phyloP scores from a whole-genome alignment of 2,329 filamentous ascomycete genomes.

The Aspergillus brunneoviolaceus region DNA sequence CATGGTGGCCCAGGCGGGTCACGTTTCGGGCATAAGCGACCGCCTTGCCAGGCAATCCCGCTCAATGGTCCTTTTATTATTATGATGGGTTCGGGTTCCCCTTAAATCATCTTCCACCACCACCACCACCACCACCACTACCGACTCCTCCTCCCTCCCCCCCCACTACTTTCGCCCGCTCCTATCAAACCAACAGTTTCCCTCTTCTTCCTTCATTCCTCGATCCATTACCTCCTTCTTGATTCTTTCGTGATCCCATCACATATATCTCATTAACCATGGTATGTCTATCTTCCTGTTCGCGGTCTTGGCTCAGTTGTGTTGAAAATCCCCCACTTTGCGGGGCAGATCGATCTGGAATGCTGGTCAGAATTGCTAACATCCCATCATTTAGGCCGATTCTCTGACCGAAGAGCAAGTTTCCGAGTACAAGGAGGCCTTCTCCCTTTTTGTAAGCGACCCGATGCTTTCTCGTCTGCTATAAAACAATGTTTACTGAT shows the following conservation, averaged over 20 bases:
- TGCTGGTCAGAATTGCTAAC: slow-evolving; percentile 28
- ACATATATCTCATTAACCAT: slow-evolving; percentile 27
- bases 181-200: slow-evolving; percentile 7
- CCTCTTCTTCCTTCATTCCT: slow-evolving; percentile 11
- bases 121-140: slow-evolving; percentile 5
- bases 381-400: slow-evolving; percentile 68
- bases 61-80: slow-evolving; percentile 19
- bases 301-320: slow-evolving; percentile 10
- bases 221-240: not conserved
- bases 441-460: slow-evolving; percentile 95
- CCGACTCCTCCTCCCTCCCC: slow-evolving; percentile 24
- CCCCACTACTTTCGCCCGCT: slow-evolving; percentile 15
- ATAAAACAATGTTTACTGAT: slow-evolving; percentile 19
- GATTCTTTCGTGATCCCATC: not conserved
- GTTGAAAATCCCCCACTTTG: slow-evolving; percentile 33
- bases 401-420: slow-evolving; percentile 99
- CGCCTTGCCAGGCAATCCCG: slow-evolving; percentile 21
- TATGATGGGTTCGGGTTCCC: slow-evolving; percentile 22
- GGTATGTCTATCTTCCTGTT: slow-evolving; percentile 24
- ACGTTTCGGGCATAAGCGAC: slow-evolving; percentile 24
- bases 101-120: slow-evolving; percentile 22
- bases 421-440: slow-evolving; percentile 99
- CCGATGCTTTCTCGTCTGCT: not conserved
- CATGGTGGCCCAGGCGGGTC: slow-evolving; percentile 18
- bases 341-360: slow-evolving; percentile 30